Percentiles rank a stretch among this genome's conserved stretches.
phyloP scores from a whole-genome alignment of 2,329 filamentous ascomycete genomes.

The Fusarium sp. region DNA sequence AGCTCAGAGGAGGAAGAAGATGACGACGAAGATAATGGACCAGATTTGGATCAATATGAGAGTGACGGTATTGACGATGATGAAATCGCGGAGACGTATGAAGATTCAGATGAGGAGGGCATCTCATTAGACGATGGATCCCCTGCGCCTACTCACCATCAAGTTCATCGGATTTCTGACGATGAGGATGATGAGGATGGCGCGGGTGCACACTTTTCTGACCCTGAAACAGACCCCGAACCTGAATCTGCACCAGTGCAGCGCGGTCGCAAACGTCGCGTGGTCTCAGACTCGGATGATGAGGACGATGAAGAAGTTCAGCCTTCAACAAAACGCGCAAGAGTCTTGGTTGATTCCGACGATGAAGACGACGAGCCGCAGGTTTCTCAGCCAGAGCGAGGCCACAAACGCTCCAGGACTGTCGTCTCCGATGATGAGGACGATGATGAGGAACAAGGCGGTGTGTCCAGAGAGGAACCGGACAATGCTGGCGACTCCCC shows the following conservation, averaged over 20 bases:
- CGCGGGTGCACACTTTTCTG: constrained; percentile 47
- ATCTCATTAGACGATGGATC: constrained; percentile 33
- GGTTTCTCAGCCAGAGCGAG: not conserved
- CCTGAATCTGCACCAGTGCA: constrained; percentile 16
- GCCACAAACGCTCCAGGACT: constrained; percentile 2
- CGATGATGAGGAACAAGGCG: constrained; percentile 38
- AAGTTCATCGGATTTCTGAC: constrained; percentile 21
- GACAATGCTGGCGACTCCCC: not conserved
- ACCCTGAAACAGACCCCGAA: constrained; percentile 47
- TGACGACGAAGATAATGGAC: constrained; percentile 23
- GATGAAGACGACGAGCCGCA: constrained; percentile 36
- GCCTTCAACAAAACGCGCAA: constrained; percentile 44
- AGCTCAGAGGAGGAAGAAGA: constrained; percentile 30
- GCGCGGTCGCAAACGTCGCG: constrained; percentile 47
- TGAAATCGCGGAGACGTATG: constrained; percentile 45
- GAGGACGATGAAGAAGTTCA: constrained; percentile 41
- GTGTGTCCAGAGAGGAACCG: constrained; percentile 11
- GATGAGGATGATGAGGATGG: constrained; percentile 30
- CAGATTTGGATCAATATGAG: constrained; percentile 52
- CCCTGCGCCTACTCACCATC: not conserved
- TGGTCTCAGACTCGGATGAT: constrained; percentile 51
- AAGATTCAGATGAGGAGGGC: constrained; percentile 48
- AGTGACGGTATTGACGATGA: constrained; percentile 56
- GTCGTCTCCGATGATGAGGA: constrained; percentile 35
- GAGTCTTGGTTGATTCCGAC: constrained; percentile 43